Evolutionary conservation across 2,329 filamentous ascomycete genomes (phyloP), one percentile per base, ranked within the genome.

Genomic region (Colletotrichum destructivum): DNA sequence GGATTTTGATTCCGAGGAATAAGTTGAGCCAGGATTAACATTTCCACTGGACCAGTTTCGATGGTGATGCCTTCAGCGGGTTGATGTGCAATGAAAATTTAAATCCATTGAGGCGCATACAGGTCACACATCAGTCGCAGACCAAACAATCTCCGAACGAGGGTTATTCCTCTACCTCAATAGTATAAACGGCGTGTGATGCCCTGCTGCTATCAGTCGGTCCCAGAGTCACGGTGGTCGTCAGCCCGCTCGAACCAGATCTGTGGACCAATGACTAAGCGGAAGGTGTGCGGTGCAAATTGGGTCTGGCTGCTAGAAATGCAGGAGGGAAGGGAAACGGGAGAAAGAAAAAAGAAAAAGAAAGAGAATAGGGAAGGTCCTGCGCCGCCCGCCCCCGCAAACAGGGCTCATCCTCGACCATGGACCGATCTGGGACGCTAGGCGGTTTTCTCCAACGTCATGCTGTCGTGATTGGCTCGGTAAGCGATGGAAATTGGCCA

Each of bases 381-480:
- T 35, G 42, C 44, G 5, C 46, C 46, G 69, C 57, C 69, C 57
- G 60, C 42, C 65, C 69, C 69, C 69, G 65, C 69, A 71, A 69
- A 69, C 65, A 71, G 69, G 69, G 69, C 60, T 60, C 26, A 71
- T 71, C 66, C 70, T 71, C 70, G 70, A 23, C 38, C 55, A 44
- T 69, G 67, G 42, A 71, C 66, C 70, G 70, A 72, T 72, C 67
- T 71, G 70, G 70, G 70, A 72, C 61, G 61, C 67, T 57, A 65
- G 74, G 75, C 74, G 73, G 71, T 69, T 73, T 75, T 76, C 76
- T 79, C 69, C 76, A 77, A 82, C 80, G 76, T 82, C 80, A 80
- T 79, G 71, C 70, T 65, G 61, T 40, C 56, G 8, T 82, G 78
- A 82, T 82, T 82, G 80, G 80, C 62, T 77, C 72, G 75, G 74